These are phyloP conservation scores for Leptographium lundbergii DNA, from an alignment of 2,329 filamentous ascomycete species.

Conservation along the genomic window DNA sequence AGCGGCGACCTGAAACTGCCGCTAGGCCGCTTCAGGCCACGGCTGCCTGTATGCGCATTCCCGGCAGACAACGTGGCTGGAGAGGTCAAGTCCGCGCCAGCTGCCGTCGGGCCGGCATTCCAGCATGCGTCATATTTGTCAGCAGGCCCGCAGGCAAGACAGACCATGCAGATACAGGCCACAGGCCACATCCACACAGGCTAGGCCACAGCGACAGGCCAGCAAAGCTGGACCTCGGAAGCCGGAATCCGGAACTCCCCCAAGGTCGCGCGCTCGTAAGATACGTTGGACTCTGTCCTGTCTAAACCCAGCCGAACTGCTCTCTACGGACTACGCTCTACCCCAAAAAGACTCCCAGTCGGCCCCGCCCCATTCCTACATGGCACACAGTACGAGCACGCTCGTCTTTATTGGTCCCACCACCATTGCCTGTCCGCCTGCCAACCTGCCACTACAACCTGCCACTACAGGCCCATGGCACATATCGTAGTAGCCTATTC, in stretches of 20 bases:
- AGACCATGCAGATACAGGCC: too few species aligned
- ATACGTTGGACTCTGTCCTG: too few species aligned
- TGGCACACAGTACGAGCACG: too few species aligned
- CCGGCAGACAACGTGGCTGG: not conserved
- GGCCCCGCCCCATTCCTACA: not conserved
- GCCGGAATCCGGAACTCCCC: too few species aligned
- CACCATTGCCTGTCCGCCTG: not conserved
- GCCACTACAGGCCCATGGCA: not conserved
- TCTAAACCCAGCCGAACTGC: not conserved
- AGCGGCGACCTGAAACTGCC: too few species aligned
- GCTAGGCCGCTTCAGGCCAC: too few species aligned
- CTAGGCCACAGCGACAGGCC: too few species aligned
- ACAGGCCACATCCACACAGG: too few species aligned
- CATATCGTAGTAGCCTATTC: not conserved
- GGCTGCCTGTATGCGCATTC: not conserved
- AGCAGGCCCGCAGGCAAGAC: too few species aligned
- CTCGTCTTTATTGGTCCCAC: not conserved
- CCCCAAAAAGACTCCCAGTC: too few species aligned
- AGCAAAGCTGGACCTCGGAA: too few species aligned
- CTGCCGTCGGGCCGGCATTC: not conserved
- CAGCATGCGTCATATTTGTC: not conserved
- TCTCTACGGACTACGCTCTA: not conserved
- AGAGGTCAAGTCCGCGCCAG: not conserved
- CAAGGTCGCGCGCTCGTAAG: too few species aligned
- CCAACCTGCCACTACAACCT: not conserved